Evolutionary conservation across 495 filamentous ascomycete species (phyloP).

Genomic region (Copromyces sp.): DNA sequence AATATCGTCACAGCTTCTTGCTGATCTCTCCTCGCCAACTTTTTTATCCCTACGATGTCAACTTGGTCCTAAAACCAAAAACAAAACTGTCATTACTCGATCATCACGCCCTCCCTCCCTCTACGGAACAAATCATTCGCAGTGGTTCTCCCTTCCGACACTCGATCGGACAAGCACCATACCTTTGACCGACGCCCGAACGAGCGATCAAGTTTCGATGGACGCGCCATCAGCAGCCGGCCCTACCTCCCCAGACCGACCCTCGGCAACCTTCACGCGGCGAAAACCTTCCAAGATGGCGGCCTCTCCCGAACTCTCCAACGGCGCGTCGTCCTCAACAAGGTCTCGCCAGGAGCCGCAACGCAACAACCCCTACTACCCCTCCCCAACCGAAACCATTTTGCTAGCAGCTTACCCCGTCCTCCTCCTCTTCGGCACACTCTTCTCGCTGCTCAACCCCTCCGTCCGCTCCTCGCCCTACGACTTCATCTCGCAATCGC

Average conservation of each 20-base stretch:
- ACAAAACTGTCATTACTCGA: not conserved
- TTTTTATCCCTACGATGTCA: not conserved
- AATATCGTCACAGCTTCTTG: constrained; percentile 7
- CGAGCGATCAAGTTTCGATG: not conserved
- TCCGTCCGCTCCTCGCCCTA: constrained; percentile 50
- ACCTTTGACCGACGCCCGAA: not conserved
- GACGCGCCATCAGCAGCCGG: constrained; percentile 1
- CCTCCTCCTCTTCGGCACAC: constrained; percentile 66
- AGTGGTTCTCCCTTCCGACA: not conserved
- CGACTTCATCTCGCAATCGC: constrained; percentile 43
- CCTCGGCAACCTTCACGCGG: constrained; percentile 1
- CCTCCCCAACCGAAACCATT: constrained; percentile 51
- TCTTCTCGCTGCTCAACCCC: constrained; percentile 71
- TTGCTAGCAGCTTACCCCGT: constrained; percentile 60
- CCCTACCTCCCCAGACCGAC: not conserved
- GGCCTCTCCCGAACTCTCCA: not conserved
- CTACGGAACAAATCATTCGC: not conserved
- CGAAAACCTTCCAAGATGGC: constrained; percentile 2
- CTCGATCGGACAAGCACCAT: not conserved
- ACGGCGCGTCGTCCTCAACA: not conserved
- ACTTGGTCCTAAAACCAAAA: not conserved
- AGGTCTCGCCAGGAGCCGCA: not conserved
- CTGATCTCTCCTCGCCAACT: not conserved
- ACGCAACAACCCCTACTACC: constrained; percentile 41
- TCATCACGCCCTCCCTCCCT: not conserved